Conservation (phyloP, 805 yeast species). For the Wickerhamomyces chaumierensis region DNA sequence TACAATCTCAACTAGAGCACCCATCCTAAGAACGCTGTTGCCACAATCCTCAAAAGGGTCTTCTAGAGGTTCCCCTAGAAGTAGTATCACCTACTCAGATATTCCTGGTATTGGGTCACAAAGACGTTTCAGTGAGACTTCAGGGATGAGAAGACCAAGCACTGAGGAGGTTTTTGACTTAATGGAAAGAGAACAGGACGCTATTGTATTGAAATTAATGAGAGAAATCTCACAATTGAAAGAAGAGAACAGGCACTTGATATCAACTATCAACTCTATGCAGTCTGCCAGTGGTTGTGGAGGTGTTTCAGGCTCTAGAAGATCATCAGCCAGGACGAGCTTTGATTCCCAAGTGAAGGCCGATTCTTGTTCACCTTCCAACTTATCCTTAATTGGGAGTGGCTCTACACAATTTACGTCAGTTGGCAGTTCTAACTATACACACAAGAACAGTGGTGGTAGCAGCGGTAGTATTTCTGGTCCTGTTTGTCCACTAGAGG, state of each 20-base stretch:
- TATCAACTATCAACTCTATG: slow-evolving; percentile 11
- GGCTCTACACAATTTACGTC: no score
- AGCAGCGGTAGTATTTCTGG: no score
- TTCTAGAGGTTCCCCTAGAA: slow-evolving; percentile 12
- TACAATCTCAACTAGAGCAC: slow-evolving; percentile 5
- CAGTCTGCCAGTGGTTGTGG: slow-evolving; percentile 6
- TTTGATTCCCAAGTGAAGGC: background rate
- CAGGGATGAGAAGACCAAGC: slow-evolving; percentile 17
- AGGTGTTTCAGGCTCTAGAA: background rate
- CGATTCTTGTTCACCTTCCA: background rate
- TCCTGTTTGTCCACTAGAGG: background rate
- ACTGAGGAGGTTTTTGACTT: slow-evolving; percentile 42
- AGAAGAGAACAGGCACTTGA: slow-evolving; percentile 36
- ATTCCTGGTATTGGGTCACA: slow-evolving; percentile 4
- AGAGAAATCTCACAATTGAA: slow-evolving; percentile 44
- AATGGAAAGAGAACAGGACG: slow-evolving; percentile 71
- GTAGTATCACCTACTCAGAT: slow-evolving; percentile 6
- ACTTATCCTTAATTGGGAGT: background rate
- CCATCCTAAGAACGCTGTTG: slow-evolving; percentile 4
- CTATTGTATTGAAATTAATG: slow-evolving; percentile 56
- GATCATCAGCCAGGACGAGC: background rate
- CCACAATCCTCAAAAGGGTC: slow-evolving; percentile 4
- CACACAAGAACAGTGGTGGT: no score
- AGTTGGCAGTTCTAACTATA: no score
- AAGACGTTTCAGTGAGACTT: slow-evolving; percentile 13